Conservation (phyloP, 768 basidiomycete genomes). For the Sporobolomyces roseus region DNA sequence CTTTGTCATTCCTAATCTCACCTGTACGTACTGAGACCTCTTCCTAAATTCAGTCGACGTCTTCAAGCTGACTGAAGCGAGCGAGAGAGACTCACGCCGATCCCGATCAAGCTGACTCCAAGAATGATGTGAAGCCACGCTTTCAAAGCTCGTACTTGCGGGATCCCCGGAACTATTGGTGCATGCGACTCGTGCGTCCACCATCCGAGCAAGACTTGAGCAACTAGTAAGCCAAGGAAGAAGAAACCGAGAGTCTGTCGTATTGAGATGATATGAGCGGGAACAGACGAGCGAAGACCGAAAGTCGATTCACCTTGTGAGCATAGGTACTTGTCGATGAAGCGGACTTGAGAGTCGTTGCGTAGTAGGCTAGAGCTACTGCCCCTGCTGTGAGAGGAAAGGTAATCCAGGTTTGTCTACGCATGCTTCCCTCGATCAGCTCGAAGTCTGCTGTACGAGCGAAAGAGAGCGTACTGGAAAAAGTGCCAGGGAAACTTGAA, state of each 20-base stretch:
- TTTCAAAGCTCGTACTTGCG: background rate
- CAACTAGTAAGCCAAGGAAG: background rate
- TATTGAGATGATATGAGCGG: no score
- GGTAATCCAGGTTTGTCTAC: conserved; percentile 14
- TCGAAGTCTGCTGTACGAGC: background rate
- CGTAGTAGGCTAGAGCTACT: conserved; percentile 6
- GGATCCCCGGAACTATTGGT: background rate
- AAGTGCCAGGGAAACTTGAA: conserved; percentile 27
- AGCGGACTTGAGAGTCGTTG: conserved; percentile 10
- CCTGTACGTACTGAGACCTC: conserved; percentile 12
- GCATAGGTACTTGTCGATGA: conserved; percentile 5
- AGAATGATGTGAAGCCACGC: conserved; percentile 25
- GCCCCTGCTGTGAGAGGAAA: conserved; percentile 7
- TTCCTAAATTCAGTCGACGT: background rate
- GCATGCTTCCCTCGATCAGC: background rate
- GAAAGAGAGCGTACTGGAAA: background rate
- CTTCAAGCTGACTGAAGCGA: background rate
- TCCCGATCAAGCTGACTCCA: conserved; percentile 7
- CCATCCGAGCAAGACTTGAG: conserved; percentile 16
- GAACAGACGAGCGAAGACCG: background rate
- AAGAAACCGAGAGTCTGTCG: conserved; percentile 19
- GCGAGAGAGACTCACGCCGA: conserved; percentile 10
- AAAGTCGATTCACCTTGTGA: conserved; percentile 6
- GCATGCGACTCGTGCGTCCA: conserved; percentile 9
- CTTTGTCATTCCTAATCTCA: conserved; percentile 16